Evolutionary conservation across 331 rosid genomes (phyloP).

Genomic region (Quercus phellos): DNA sequence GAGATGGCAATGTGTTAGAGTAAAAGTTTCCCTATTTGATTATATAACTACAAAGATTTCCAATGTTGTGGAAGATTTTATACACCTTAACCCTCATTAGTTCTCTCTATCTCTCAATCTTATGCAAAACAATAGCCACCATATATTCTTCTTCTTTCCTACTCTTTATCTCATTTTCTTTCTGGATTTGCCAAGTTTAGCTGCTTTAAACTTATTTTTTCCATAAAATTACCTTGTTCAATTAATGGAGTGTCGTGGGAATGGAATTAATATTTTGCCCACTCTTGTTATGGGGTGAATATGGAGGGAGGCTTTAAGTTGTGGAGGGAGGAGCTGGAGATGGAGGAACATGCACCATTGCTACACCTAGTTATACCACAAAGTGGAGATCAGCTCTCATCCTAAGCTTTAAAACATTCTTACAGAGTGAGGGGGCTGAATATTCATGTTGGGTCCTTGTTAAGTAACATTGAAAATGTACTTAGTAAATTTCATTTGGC

Average conservation of each 20-base stretch:
- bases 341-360: not conserved
- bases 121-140: not conserved
- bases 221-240: not conserved
- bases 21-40: not conserved
- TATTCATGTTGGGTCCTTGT: not conserved
- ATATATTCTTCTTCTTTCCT: not conserved
- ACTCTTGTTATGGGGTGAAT: not conserved
- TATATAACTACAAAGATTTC: too few species aligned
- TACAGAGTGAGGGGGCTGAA: not conserved
- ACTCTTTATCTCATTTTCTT: not conserved
- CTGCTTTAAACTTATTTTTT: not conserved
- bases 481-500: not conserved
- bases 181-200: not conserved
- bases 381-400: not conserved
- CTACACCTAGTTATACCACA: not conserved
- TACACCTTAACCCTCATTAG: not conserved
- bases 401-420: not conserved
- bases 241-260: not conserved
- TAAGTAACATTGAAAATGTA: not conserved
- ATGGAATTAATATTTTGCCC: not conserved
- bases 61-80: not conserved
- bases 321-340: not conserved
- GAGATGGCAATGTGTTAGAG: not conserved
- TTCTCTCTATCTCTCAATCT: not conserved
- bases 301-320: not conserved